phyloP scores from a whole-genome alignment of 805 yeast species.

The Candida rishiriensis region DNA sequence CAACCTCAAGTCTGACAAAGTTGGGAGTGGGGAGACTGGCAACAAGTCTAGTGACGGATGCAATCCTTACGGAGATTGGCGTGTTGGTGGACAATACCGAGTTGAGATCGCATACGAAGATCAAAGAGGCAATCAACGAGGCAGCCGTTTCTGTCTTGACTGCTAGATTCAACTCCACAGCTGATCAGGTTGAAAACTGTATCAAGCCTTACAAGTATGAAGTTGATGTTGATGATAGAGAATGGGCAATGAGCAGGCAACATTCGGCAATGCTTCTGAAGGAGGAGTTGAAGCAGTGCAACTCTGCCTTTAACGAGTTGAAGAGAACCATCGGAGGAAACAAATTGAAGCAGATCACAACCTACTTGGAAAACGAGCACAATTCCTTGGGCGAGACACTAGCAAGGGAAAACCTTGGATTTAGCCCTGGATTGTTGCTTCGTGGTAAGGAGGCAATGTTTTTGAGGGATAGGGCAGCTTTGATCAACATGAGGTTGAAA shows the following conservation, averaged over 20 bases:
- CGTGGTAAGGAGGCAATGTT: slow-evolving; percentile 85
- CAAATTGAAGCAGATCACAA: slow-evolving; percentile 77
- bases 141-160: slow-evolving; percentile 80
- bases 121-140: slow-evolving; percentile 72
- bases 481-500: slow-evolving; percentile 70
- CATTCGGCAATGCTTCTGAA: slow-evolving; percentile 68
- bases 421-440: slow-evolving; percentile 67
- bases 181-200: slow-evolving; percentile 98
- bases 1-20: slow-evolving; percentile 82
- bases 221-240: slow-evolving; percentile 92
- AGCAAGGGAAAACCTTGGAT: slow-evolving; percentile 75
- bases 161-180: slow-evolving; percentile 79
- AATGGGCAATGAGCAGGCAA: slow-evolving; percentile 80
- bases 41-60: slow-evolving; percentile 76
- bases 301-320: slow-evolving; percentile 51
- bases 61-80: slow-evolving; percentile 72
- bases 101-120: slow-evolving; percentile 80
- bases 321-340: slow-evolving; percentile 76
- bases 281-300: slow-evolving; percentile 85
- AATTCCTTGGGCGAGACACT: slow-evolving; percentile 32
- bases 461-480: slow-evolving; percentile 63
- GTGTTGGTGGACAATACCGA: slow-evolving; percentile 70
- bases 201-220: slow-evolving; percentile 97
- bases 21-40: slow-evolving; percentile 91
- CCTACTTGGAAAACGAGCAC: slow-evolving; percentile 54